Evolutionary conservation across 805 yeast genomes (phyloP).

Genomic region (Ascoidea rubescens): DNA sequence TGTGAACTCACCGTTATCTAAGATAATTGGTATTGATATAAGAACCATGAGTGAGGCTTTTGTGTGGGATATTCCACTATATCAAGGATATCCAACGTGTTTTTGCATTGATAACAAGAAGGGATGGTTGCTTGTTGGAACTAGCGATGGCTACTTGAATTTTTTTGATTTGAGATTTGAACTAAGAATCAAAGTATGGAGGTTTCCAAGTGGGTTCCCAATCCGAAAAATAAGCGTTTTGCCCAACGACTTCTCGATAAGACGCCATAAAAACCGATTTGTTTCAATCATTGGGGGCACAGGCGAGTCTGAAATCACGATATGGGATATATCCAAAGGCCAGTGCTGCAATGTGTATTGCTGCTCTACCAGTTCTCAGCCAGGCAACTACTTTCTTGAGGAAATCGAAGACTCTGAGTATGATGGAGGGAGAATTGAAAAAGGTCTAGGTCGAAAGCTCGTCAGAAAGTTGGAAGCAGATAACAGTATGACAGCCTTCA

Average conservation of each 20-base stretch:
- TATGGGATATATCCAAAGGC: slow-evolving; percentile 63
- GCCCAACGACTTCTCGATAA: slow-evolving; percentile 24
- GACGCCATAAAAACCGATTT: slow-evolving; percentile 24
- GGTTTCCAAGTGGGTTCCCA: slow-evolving; percentile 34
- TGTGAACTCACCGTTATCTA: slow-evolving; percentile 37
- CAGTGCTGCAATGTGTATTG: slow-evolving; percentile 36
- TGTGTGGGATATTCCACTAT: slow-evolving; percentile 36
- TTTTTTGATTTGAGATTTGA: slow-evolving; percentile 75
- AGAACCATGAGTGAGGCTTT: slow-evolving; percentile 33
- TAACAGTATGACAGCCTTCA: neutral
- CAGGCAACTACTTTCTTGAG: neutral
- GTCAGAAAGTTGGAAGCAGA: neutral
- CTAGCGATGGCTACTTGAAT: slow-evolving; percentile 56
- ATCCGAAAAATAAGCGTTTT: slow-evolving; percentile 33
- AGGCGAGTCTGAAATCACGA: slow-evolving; percentile 39
- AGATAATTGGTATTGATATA: slow-evolving; percentile 41
- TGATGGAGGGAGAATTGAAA: neutral
- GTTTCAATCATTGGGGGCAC: slow-evolving; percentile 59
- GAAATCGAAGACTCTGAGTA: neutral
- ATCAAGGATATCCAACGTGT: slow-evolving; percentile 53
- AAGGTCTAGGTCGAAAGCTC: neutral
- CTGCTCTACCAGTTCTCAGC: slow-evolving; percentile 5
- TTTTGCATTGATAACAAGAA: slow-evolving; percentile 39
- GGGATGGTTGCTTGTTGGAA: slow-evolving; percentile 64
- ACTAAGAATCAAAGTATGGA: slow-evolving; percentile 46